Percentiles rank a stretch among this genome's conserved stretches.
These are phyloP conservation scores for Narthecium ossifragum DNA, from an alignment of 106 monocot genomes.

Conservation along the genomic window DNA sequence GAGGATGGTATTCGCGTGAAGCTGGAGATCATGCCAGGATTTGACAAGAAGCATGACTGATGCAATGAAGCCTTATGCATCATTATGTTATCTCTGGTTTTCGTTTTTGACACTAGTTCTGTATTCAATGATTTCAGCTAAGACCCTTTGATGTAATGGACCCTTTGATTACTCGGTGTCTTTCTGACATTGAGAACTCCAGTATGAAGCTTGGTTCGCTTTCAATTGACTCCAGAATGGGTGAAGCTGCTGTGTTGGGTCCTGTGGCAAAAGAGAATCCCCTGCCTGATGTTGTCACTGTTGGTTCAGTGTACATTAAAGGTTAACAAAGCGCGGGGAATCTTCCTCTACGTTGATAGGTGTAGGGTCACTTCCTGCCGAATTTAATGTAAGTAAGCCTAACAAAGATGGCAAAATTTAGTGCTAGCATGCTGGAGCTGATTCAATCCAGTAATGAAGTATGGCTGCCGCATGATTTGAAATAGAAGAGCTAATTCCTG, in stretches of 20 bases:
- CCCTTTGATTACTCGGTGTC: too few species aligned
- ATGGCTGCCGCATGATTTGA: not conserved
- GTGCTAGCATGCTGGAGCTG: not conserved
- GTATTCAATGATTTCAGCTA: too few species aligned
- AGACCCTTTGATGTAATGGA: too few species aligned
- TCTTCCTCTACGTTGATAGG: slow-evolving; percentile 10
- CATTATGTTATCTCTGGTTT: too few species aligned
- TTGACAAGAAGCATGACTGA: too few species aligned
- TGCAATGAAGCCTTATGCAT: too few species aligned
- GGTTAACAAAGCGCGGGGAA: slow-evolving; percentile 30
- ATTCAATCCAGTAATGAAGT: not conserved
- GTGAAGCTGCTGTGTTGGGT: not conserved
- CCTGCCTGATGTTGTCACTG: slow-evolving; percentile 33
- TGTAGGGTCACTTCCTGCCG: slow-evolving; percentile 15
- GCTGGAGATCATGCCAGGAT: too few species aligned
- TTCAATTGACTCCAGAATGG: slow-evolving; percentile 12
- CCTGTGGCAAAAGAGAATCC: not conserved
- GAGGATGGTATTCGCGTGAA: too few species aligned
- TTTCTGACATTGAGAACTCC: not conserved
- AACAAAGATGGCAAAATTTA: not conserved
- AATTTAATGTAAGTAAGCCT: slow-evolving; percentile 2
- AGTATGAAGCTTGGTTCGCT: slow-evolving; percentile 22
- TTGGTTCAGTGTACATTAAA: slow-evolving; percentile 57
- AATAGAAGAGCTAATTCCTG: not conserved
- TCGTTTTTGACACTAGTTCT: too few species aligned